phyloP scores from a whole-genome alignment of 495 filamentous ascomycete species.

The Chaetomium cochliodes region DNA sequence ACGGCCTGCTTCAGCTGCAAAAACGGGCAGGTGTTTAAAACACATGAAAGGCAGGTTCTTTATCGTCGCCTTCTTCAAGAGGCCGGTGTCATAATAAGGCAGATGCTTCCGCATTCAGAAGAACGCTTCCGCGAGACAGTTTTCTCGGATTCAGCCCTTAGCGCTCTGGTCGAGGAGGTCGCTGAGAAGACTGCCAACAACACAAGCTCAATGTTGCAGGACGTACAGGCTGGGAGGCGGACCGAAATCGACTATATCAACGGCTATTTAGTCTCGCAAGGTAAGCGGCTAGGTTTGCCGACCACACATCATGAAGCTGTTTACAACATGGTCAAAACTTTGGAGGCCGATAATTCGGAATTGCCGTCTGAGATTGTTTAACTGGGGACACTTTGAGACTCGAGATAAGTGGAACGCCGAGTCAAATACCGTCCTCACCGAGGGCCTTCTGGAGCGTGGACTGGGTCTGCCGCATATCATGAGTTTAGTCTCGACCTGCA shows the following conservation, averaged over 20 bases:
- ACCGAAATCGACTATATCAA: constrained; percentile 82
- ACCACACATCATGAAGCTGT: background rate
- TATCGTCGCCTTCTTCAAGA: constrained; percentile 61
- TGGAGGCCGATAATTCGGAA: background rate
- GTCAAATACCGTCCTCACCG: no score
- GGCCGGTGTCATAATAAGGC: constrained; percentile 56
- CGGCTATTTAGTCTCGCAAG: constrained; percentile 69
- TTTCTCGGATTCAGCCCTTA: constrained; percentile 31
- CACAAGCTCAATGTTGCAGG: constrained; percentile 77
- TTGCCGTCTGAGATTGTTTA: background rate
- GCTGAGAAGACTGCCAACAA: constrained; percentile 64
- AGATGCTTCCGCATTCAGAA: constrained; percentile 33
- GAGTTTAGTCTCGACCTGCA: no score
- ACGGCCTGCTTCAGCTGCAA: constrained; percentile 68
- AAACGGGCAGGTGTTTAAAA: constrained; percentile 71
- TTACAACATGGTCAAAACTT: background rate
- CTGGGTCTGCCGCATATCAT: no score
- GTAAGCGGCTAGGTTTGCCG: constrained; percentile 9
- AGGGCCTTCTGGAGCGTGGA: no score
- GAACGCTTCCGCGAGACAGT: constrained; percentile 47
- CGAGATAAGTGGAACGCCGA: no score
- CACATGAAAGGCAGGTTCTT: constrained; percentile 54
- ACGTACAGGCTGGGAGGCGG: constrained; percentile 54
- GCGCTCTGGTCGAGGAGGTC: constrained; percentile 38
- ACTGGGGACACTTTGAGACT: no score